Evolutionary conservation across 495 filamentous ascomycete species (phyloP), one percentile per base, ranked within the genome.

Genomic region (Penicillium flavigenum): DNA sequence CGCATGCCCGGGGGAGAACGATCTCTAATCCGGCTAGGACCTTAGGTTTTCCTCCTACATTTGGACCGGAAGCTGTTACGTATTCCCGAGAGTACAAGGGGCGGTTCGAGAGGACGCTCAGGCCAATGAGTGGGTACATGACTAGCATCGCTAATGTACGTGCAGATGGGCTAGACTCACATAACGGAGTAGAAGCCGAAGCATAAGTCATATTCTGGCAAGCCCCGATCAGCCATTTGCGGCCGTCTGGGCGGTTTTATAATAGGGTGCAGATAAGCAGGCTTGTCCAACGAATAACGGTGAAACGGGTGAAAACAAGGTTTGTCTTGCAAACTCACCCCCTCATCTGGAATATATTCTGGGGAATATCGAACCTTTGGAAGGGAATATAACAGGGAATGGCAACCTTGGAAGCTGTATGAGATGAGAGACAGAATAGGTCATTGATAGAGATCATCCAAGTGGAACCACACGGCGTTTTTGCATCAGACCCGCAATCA

Each of bases 401-500:
- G 11, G 24, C 39, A 29, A n/a, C 20, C 24, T 26, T 26, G 5
- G 24, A 26, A 45, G 10, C 19, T 7, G 16, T 39, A 17, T n/a
- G n/a, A 39, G 36, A 16, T 38, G 14, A 39, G 36, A 39, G 36
- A 39, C 6, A n/a, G 5, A 38, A 38, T 17, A 39, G 48, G 22
- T 39, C 31, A 34, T 6, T 38, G 47, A 24, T 17, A 38, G 41
- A 27, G 38, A 54, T 31, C 26, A 47, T 29, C 24, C 45, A 50
- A 38, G 48, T 51, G 48, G 29, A 38, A 51, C 31, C 48, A 27
- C 57, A 66, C 34, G 34, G 22, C 22, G 22, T 27, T 46, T 62
- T 46, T 60, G 62, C 54, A 58, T 59, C 61, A 53, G 72, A 76
- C 71, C 72, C 72, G 61, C 72, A 68, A 70, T 76, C 72, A 76